Base-by-base conservation (phyloP, 257 asterid genomes). In the Nicotiana sylvestris region DNA sequence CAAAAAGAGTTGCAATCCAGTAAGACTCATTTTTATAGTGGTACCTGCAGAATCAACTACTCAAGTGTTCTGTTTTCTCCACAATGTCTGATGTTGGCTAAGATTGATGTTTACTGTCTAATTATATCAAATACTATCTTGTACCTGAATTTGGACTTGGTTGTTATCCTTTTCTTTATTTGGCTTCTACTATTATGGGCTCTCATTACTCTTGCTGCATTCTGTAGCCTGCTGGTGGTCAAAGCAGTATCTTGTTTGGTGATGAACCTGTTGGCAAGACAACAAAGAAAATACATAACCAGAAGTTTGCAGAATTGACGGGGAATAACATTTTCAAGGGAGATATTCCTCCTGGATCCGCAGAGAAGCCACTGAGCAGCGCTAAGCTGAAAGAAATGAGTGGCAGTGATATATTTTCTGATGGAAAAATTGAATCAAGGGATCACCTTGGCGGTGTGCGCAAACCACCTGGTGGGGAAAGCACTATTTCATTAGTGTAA, bases 311-410 rank as follows among this genome's bases (percentile, higher is more conserved):
- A 0, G 98, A 95, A 89, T 88, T 92, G 83, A 92, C 97, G 18
- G 98, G 99, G 66, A 95, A 92, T 69, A 86, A 89, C 92, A 94
- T 93, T 83, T 95, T 93, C 95, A 95, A 90, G 90, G 98, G 99
- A 80, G 97, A 91, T n/a, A 86, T 81, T 35, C 90, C 91, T 62
- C 89, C 92, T 4, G 97, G 94, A 27, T 94, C 95, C 2, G 92
- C 94, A 25, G 99, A 94, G 85, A 95, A 95, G 91, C 84, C 93
- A 12, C 77, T 94, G 85, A 95, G 97, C 84, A 88, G 65, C 32
- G 97, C 98, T 16, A 95, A 95, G 87, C 85, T 94, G 89, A 92
- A 83, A 89, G 98, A 94, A 85, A 94, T 95, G 92, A 94, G 94
- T 83, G 99, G 99, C 76, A 92, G 74, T 56, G 87, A 94, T 66